Evolutionary conservation across 352 stramenopile species (phyloP), one percentile per base, ranked within the genome.

Genomic region (Pythium grandisporangium): DNA sequence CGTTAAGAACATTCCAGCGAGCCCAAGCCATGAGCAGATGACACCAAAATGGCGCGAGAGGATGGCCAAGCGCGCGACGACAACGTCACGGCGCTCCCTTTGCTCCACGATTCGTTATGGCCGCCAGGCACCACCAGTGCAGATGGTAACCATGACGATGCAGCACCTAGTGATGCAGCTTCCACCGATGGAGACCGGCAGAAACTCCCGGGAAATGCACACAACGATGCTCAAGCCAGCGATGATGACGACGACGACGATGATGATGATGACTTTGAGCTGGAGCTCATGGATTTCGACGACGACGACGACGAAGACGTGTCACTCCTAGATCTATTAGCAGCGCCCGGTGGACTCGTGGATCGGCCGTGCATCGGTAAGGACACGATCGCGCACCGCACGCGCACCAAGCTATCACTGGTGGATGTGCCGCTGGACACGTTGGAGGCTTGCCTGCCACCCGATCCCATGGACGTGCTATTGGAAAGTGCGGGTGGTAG

Each of bases 371-470:
- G 12, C 10, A 14, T 32, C 14, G 27, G 14, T 32, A 32, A 14
- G 19, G 66, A 80, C 49, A 84, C 66, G 16, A 90, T 90, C 49
- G 73, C 77, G 10, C 40, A 49, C 14, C 71, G 77, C 40, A 90
- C 77, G 24, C 73, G 77, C 50, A 90, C 77, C 19, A 74, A 86
- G 34, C 51, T 84, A 14, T 90, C 77, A 40, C 69, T 90, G 25
- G 71, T 83, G 39, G 61, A 86, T 44, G 77, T 90, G 7, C 58
- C 66, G 13, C 78, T 90, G 40, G 73, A 85, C 50, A 65, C 59
- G 40, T 62, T 90, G 17, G 77, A 90, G 53, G 68, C 71, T 17
- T 66, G 61, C 12, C 47, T 90, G 10, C 63, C 68, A 4, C 46
- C 46, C 3, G 53, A 55, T 27, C 36, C 37, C n/a, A 25, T 37